Evolutionary conservation across 768 basidiomycete genomes (phyloP).

Genomic region (Russula dissimulans): DNA sequence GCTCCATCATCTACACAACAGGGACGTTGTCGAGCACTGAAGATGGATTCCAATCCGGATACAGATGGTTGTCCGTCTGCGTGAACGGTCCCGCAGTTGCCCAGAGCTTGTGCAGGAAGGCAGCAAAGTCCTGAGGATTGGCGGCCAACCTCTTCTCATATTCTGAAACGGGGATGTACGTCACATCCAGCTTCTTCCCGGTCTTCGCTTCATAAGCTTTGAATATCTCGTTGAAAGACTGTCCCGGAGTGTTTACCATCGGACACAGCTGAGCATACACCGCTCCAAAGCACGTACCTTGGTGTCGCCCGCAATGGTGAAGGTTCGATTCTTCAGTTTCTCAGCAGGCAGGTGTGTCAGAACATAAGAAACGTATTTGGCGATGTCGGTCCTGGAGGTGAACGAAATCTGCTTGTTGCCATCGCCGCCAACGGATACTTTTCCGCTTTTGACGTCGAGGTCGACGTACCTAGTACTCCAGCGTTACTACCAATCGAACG

Average conservation of each 20-base stretch:
- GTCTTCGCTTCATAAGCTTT: constrained; percentile 15
- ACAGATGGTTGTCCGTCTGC: constrained; percentile 13
- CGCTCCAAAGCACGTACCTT: constrained; percentile 1
- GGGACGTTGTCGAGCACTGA: constrained; percentile 6
- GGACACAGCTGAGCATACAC: neutral
- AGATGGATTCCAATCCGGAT: constrained; percentile 21
- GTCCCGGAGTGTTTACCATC: neutral
- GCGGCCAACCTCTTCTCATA: constrained; percentile 9
- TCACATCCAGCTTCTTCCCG: constrained; percentile 18
- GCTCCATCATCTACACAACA: neutral
- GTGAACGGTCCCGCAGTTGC: constrained; percentile 8
- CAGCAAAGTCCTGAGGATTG: constrained; percentile 8
- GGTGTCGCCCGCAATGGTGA: constrained; percentile 5
- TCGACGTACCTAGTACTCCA: neutral
- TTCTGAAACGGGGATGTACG: constrained; percentile 9
- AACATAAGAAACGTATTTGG: constrained; percentile 14
- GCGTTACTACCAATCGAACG: neutral
- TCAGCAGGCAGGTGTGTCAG: constrained; percentile 15
- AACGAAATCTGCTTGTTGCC: constrained; percentile 18
- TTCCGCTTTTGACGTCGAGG: constrained; percentile 12
- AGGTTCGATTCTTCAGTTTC: constrained; percentile 1
- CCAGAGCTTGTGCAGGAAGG: constrained; percentile 7
- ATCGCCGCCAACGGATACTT: constrained; percentile 15
- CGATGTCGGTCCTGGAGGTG: constrained; percentile 17
- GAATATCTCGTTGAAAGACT: constrained; percentile 21